Evolutionary conservation across 768 basidiomycete genomes (phyloP), one percentile per base, ranked within the genome.

Genomic region (Tulasnella calospora): DNA sequence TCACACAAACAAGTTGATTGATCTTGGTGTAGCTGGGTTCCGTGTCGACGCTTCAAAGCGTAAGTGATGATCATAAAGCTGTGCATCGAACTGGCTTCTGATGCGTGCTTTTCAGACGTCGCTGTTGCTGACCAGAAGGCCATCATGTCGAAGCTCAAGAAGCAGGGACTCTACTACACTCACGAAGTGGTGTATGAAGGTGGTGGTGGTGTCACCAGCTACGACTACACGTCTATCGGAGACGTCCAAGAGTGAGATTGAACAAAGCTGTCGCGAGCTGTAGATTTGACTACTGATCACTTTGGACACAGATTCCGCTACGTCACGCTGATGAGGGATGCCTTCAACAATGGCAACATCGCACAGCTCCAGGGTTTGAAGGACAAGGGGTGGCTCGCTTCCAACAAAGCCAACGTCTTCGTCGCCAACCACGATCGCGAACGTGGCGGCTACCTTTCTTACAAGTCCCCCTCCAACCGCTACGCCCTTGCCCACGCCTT

Each of bases 1-100:
- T 38, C 92, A 91, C 81, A 89, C 82, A 6, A 90, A 91, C 80
- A 89, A 91, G 74, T 83, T 92, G 2, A 79, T 91, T 46, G 88
- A 88, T 0, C 85, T 92, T 10, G 91, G 91, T 0, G 87, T 89
- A 0, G 44, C 46, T 33, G 79, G 79, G 17, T 71, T 79, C 69
- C 73, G 79, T 23, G 23, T 79, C 40, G 79, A 79, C 33, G 79
- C 79, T 21, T 44, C 79, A 7, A 79, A 79, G 71, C 75, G 79
- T 79, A 35, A 35, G 79, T 35, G 33, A 3, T 27, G n/a, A n/a
- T n/a, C n/a, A 67, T 33, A 10, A 67, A 67, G 8, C 1, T 3
- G 10, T 17, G 33, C 19, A 41, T 0, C 19, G 13, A 36, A 30
- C 41, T 8, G 4, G 1, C 21, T 40, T 5, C 23, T 19, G n/a